Percentiles rank a stretch among this genome's conserved stretches.
Evolutionary conservation across 2,329 filamentous ascomycete genomes (phyloP).

Genomic region (Chaetomiaceae sp.): DNA sequence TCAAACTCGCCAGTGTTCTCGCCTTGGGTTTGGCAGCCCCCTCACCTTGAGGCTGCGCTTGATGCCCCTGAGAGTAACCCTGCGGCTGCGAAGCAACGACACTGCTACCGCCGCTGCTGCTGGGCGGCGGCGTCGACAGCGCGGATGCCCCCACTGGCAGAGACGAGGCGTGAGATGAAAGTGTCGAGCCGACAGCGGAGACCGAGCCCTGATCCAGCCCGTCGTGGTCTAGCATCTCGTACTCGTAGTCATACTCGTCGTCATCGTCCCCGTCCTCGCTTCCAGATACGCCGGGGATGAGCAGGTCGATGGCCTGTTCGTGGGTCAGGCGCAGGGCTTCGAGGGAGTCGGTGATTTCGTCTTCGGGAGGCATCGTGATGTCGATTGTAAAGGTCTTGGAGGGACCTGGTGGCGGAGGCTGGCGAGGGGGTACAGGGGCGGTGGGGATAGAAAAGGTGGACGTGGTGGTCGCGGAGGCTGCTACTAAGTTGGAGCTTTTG

Average conservation of each 20-base stretch:
- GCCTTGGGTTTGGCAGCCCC: slow-evolving; percentile 17
- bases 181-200: slow-evolving; percentile 14
- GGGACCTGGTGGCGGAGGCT: slow-evolving; percentile 34
- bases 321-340: slow-evolving; percentile 42
- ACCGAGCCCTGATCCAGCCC: slow-evolving; percentile 14
- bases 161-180: slow-evolving; percentile 24
- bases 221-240: slow-evolving; percentile 7
- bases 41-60: slow-evolving; percentile 6
- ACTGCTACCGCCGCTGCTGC: too few relatives aligned
- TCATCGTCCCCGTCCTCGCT: slow-evolving; percentile 12
- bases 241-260: slow-evolving; percentile 3
- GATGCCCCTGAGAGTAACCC: not conserved
- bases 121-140: slow-evolving; percentile 23
- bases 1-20: slow-evolving; percentile 27
- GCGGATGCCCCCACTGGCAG: slow-evolving; percentile 26
- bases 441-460: not conserved
- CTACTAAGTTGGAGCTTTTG: not conserved
- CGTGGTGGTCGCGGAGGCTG: not conserved
- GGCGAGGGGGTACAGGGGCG: not conserved
- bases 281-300: slow-evolving; percentile 16
- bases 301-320: slow-evolving; percentile 36
- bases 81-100: not conserved
- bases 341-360: slow-evolving; percentile 37
- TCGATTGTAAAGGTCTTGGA: slow-evolving; percentile 51
- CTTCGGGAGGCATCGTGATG: slow-evolving; percentile 41